Conservation (phyloP, 2,329 filamentous ascomycete species). For the Sporothrix pallida region DNA sequence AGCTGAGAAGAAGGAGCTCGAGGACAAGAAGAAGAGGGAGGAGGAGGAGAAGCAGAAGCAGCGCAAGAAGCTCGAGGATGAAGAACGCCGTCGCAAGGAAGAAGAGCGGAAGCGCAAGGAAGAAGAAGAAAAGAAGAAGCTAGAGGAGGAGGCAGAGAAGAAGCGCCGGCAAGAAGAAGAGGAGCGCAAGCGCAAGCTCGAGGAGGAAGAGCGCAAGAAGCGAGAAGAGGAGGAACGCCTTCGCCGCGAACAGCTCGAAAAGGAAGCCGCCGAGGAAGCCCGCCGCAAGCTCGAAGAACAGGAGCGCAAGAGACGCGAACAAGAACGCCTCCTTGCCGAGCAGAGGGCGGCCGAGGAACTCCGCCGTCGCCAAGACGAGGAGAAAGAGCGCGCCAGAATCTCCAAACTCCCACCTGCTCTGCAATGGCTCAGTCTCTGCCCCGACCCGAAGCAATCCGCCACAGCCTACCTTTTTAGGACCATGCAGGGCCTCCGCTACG, state of each 20-base stretch:
- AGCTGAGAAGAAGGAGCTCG: conserved; percentile 40
- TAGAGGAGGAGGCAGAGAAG: conserved; percentile 45
- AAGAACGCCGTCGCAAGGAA: conserved; percentile 41
- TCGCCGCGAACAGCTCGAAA: conserved; percentile 32
- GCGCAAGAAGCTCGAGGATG: conserved; percentile 42
- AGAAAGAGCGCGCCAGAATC: conserved; percentile 61
- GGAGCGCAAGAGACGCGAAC: conserved; percentile 52
- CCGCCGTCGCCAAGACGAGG: conserved; percentile 53
- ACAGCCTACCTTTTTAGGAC: conserved; percentile 61
- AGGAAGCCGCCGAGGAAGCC: conserved; percentile 40
- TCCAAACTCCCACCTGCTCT: conserved; percentile 65
- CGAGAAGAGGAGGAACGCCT: conserved; percentile 40
- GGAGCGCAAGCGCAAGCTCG: conserved; percentile 56
- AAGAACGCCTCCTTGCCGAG: conserved; percentile 43
- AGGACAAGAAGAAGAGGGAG: conserved; percentile 43
- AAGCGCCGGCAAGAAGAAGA: conserved; percentile 54
- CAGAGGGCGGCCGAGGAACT: conserved; percentile 54
- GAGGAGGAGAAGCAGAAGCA: conserved; percentile 42
- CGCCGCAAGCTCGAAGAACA: conserved; percentile 54
- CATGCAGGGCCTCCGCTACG: conserved; percentile 67
- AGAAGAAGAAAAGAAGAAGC: conserved; percentile 46
- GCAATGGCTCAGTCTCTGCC: conserved; percentile 62
- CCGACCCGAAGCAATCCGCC: conserved; percentile 57
- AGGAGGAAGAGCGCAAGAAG: conserved; percentile 59
- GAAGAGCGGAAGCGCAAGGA: conserved; percentile 46